phyloP scores from a whole-genome alignment of 225 moss, liverwort and hornwort genomes.

The Polytrichum formosum region DNA sequence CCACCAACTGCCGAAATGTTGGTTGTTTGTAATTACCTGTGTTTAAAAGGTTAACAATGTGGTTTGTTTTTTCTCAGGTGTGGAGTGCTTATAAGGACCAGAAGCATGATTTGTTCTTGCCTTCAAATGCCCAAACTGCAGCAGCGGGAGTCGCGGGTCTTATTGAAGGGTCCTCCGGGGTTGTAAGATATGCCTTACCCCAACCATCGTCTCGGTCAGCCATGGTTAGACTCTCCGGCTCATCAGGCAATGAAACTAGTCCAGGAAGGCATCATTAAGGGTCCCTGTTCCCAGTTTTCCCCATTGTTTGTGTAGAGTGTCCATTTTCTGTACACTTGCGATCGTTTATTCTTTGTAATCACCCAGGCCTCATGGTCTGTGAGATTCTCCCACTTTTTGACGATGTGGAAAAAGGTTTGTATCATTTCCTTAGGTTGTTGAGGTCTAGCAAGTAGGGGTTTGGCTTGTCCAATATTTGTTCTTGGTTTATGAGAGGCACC shows the following conservation, averaged over 20 bases:
- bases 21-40: no score
- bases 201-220: slow-evolving; percentile 74
- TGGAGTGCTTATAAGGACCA: slow-evolving; percentile 96
- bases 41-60: no score
- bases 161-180: slow-evolving; percentile 84
- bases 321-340: slow-evolving; percentile 42
- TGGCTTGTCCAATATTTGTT: slow-evolving; percentile 1
- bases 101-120: slow-evolving; percentile 90
- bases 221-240: slow-evolving; percentile 52
- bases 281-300: background rate
- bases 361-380: slow-evolving; percentile 15
- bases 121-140: slow-evolving; percentile 90
- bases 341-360: slow-evolving; percentile 31
- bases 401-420: background rate
- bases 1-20: no score
- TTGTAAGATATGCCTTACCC: slow-evolving; percentile 82
- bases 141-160: slow-evolving; percentile 92
- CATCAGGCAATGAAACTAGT: slow-evolving; percentile 36
- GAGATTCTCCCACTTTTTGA: slow-evolving; percentile 18
- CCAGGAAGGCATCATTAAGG: slow-evolving; percentile 25
- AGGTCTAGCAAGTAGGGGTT: slow-evolving; percentile 1
- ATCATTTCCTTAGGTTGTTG: background rate
- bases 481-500: background rate
- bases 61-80: slow-evolving; percentile 35
- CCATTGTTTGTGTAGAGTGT: slow-evolving; percentile 30